Evolutionary conservation across 75 land plant species (phyloP), one percentile per base, ranked within the genome.

Genomic region (Larix kaempferi): DNA sequence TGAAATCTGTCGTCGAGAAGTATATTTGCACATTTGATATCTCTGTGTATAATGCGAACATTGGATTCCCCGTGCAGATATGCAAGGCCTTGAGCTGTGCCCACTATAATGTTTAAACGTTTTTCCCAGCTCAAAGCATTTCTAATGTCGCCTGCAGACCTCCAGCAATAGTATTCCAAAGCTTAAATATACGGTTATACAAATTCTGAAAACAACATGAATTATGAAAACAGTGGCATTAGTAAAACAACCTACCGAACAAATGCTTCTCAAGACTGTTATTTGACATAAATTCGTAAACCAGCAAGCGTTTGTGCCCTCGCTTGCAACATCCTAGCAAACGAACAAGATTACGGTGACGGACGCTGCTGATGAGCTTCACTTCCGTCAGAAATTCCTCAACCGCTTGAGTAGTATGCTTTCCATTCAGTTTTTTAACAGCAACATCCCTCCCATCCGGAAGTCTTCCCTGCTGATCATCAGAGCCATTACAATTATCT

Each of bases 21-120:
- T 64, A 90, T 79, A 39, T 90, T 90, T 73, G 85, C 79, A 41
- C 90, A 79, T 78, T 88, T 89, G 62, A 89, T 89, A 56, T 89
- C 90, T 71, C 91, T 82, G 60, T 89, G 91, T 23, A 89, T 86
- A 60, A 89, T 89, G 4, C 69, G 89, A 12, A 79, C 62, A 27
- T 79, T 79, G 27, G 81, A 77, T 57, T 83, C 77, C 54, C 82
- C 87, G 64, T 90, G 92, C 25, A 90, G 76, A 57, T 82, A 88
- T 14, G 77, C 52, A 19, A 69, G 49, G n/a, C 72, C 72, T 3
- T 11, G 44, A 37, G 72, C 72, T 21, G 72, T 39, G 49, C 72
- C 72, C n/a, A 16, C n/a, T 5, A 58, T 17, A 58, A 58, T 49
- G 10, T 49, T 49, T 49, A 49, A 49, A 49, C 52, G 52, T 10